Evolutionary conservation across 148 eudicot genomes (phyloP).

Genomic region (Camellia lanceoleosa): DNA sequence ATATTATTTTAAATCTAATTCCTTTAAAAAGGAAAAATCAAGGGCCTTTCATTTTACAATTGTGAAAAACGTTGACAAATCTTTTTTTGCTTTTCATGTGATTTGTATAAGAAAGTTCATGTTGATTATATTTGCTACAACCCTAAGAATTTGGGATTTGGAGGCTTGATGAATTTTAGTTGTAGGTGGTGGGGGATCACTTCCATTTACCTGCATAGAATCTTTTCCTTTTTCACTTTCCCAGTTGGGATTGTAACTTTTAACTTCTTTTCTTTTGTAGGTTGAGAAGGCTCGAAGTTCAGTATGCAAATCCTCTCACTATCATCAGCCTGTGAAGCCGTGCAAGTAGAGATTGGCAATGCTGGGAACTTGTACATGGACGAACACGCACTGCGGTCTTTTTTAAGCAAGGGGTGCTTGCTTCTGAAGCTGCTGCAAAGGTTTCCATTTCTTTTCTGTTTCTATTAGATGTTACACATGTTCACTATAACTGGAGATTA

Average conservation of each 20-base stretch:
- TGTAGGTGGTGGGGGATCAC: neutral
- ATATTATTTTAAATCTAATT: too few relatives aligned
- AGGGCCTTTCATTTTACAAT: too few relatives aligned
- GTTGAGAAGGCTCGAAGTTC: slow-evolving; percentile 67
- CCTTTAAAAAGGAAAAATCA: too few relatives aligned
- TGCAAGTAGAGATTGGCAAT: slow-evolving; percentile 88
- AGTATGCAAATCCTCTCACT: slow-evolving; percentile 66
- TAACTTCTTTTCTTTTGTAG: slow-evolving; percentile 33
- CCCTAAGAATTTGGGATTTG: neutral
- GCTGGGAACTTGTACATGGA: slow-evolving; percentile 91
- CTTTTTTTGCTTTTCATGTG: too few relatives aligned
- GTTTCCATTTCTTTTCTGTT: slow-evolving; percentile 30
- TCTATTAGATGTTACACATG: neutral
- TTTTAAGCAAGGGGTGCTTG: slow-evolving; percentile 85
- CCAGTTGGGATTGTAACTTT: neutral
- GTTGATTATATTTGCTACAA: neutral
- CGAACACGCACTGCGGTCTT: slow-evolving; percentile 95
- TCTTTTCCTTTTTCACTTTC: slow-evolving; percentile 3
- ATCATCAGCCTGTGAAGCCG: slow-evolving; percentile 94
- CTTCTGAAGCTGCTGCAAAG: slow-evolving; percentile 91
- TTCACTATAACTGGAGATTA: neutral
- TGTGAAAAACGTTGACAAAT: too few relatives aligned
- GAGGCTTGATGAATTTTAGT: neutral
- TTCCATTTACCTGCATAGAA: neutral
- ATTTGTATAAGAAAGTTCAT: too few relatives aligned